Conservation (phyloP, 139 green algal species). For the Chlorella sp. region DNA sequence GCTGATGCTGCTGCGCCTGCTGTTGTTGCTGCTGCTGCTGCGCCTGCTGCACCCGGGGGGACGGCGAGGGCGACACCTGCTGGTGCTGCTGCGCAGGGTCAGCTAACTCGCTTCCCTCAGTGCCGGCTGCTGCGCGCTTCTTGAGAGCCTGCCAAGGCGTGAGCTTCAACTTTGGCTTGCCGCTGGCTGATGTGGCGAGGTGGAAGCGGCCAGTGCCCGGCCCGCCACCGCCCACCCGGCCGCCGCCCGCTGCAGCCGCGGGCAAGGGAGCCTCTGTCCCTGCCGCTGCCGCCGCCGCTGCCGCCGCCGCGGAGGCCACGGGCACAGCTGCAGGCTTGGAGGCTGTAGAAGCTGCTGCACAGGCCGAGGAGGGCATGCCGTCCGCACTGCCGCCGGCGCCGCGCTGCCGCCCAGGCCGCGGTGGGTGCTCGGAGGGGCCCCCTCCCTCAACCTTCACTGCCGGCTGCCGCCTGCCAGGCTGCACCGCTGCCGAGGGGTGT, state of each 20-base stretch:
- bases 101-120: neutral
- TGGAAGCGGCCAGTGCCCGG: neutral
- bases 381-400: neutral
- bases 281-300: neutral
- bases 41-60: neutral
- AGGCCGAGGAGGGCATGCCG: neutral
- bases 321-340: neutral
- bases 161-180: conserved; percentile 6
- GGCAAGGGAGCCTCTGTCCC: neutral
- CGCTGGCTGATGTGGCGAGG: neutral
- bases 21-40: neutral
- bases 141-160: neutral
- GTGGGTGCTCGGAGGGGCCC: no score
- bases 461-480: neutral
- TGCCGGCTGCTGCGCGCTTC: neutral
- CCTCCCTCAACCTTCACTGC: no score
- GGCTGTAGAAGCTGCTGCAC: neutral
- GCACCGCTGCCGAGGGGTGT: neutral
- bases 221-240: neutral
- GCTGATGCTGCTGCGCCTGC: neutral
- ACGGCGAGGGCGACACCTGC: neutral
- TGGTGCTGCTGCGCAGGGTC: neutral
- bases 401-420: neutral
- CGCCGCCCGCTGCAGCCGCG: no score
- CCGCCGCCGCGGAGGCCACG: neutral